These are phyloP conservation scores for Leccinum longicurvipes DNA, from an alignment of 768 basidiomycete species.

Conservation along the genomic window DNA sequence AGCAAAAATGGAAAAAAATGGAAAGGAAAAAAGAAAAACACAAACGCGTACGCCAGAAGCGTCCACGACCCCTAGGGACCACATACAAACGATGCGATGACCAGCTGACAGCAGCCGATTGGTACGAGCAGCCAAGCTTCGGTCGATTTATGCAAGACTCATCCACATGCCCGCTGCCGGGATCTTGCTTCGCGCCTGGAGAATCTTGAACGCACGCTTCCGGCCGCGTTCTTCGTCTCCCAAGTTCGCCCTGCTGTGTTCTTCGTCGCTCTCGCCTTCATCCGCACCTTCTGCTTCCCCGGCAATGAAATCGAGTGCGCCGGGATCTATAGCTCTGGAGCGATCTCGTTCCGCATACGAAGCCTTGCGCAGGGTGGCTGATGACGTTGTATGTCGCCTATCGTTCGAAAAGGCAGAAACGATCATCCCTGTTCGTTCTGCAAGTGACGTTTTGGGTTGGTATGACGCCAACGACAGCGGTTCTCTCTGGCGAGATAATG, in stretches of 20 bases:
- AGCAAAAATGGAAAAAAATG: slow-evolving; percentile 1
- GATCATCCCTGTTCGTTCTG: slow-evolving; percentile 34
- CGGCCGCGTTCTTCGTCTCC: slow-evolving; percentile 44
- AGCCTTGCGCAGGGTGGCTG: slow-evolving; percentile 53
- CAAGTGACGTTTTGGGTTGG: slow-evolving; percentile 46
- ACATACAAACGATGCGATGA: background rate
- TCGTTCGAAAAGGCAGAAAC: slow-evolving; percentile 26
- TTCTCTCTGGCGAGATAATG: slow-evolving; percentile 35
- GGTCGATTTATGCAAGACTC: slow-evolving; percentile 52
- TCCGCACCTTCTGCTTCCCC: slow-evolving; percentile 51
- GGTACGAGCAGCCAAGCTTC: background rate
- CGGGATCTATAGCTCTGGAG: slow-evolving; percentile 62
- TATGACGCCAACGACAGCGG: slow-evolving; percentile 55
- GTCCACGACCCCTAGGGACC: slow-evolving; percentile 1
- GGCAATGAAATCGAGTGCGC: slow-evolving; percentile 56
- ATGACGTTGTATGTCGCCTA: slow-evolving; percentile 30
- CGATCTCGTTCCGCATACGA: slow-evolving; percentile 70
- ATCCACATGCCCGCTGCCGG: slow-evolving; percentile 80
- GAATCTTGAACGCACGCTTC: slow-evolving; percentile 61
- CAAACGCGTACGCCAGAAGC: slow-evolving; percentile 7
- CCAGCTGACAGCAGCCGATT: background rate
- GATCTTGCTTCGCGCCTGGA: slow-evolving; percentile 64
- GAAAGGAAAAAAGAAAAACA: background rate
- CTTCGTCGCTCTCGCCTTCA: slow-evolving; percentile 32
- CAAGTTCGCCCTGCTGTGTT: slow-evolving; percentile 17